Evolutionary conservation across 495 filamentous ascomycete genomes (phyloP).

Genomic region (Parathielavia hyrcaniae): DNA sequence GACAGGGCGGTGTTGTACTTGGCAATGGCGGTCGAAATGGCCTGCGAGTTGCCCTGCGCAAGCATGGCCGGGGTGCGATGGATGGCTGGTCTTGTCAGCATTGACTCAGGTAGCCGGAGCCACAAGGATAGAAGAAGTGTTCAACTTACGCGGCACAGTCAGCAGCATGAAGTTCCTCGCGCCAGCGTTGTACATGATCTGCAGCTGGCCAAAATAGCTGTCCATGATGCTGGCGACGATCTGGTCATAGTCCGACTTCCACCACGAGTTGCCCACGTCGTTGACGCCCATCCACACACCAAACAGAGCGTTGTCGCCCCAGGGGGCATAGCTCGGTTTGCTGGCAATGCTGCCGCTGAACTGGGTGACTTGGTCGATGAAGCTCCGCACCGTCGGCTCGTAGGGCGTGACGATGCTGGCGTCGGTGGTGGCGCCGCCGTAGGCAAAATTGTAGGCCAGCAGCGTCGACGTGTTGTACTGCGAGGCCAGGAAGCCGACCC

Average conservation of each 20-base stretch:
- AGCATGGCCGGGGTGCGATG: constrained; percentile 55
- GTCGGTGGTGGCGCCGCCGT: constrained; percentile 64
- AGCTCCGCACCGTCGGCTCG: constrained; percentile 46
- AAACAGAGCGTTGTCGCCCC: constrained; percentile 59
- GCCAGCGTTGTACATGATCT: constrained; percentile 56
- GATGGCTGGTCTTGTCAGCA: constrained; percentile 38
- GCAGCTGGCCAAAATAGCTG: constrained; percentile 49
- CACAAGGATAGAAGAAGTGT: neutral
- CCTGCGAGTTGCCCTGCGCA: constrained; percentile 16
- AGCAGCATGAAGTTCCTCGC: constrained; percentile 71
- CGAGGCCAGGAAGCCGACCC: constrained; percentile 60
- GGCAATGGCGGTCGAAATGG: constrained; percentile 35
- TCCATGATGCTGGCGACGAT: constrained; percentile 52
- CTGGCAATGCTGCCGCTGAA: constrained; percentile 38
- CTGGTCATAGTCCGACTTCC: constrained; percentile 34
- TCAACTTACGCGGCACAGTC: constrained; percentile 56
- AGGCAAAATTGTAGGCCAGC: constrained; percentile 63
- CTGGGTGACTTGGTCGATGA: constrained; percentile 54
- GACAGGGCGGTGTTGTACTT: constrained; percentile 37
- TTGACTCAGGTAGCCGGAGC: no score
- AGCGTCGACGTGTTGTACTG: constrained; percentile 55
- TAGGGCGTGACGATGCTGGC: constrained; percentile 47
- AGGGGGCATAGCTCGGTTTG: constrained; percentile 42
- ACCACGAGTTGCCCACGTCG: constrained; percentile 64
- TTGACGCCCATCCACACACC: constrained; percentile 76